Percentiles rank a stretch among this genome's conserved stretches.
These are phyloP conservation scores for Mycena capillaripes DNA, from an alignment of 768 basidiomycete genomes.

Conservation along the genomic window DNA sequence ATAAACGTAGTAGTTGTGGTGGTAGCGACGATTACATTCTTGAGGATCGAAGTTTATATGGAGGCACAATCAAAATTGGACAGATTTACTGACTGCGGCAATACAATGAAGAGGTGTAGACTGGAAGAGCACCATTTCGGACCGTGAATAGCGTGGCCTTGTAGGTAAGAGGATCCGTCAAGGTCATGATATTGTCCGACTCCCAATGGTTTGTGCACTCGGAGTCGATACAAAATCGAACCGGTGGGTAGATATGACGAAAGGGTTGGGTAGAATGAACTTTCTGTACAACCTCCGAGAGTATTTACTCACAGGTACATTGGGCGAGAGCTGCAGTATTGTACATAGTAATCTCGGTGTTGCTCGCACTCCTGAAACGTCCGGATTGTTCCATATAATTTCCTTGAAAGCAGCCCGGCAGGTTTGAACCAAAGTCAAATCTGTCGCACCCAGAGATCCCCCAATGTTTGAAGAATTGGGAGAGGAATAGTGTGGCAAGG, in stretches of 20 bases:
- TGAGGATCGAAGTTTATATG: neutral
- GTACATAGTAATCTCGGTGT: neutral
- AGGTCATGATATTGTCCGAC: constrained; percentile 2
- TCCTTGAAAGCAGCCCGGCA: neutral
- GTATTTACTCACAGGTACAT: neutral
- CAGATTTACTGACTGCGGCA: constrained; percentile 34
- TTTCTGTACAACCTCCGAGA: too few relatives aligned
- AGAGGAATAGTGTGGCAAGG: too few relatives aligned
- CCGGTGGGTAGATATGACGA: neutral
- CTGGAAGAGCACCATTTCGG: constrained; percentile 39
- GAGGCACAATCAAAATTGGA: neutral
- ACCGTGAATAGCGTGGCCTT: constrained; percentile 40
- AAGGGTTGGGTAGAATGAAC: neutral
- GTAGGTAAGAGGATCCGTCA: constrained; percentile 23
- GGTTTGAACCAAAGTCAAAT: neutral
- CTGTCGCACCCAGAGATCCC: too few relatives aligned
- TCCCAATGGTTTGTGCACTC: constrained; percentile 1
- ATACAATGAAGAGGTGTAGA: constrained; percentile 43
- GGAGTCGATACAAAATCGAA: neutral
- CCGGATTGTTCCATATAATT: neutral
- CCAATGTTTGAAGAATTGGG: too few relatives aligned
- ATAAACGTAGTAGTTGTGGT: constrained; percentile 18
- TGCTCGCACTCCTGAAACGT: neutral
- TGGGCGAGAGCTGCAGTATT: neutral
- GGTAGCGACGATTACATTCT: constrained; percentile 10